phyloP scores from a whole-genome alignment of 352 stramenopile genomes.

The Synura sp. region DNA sequence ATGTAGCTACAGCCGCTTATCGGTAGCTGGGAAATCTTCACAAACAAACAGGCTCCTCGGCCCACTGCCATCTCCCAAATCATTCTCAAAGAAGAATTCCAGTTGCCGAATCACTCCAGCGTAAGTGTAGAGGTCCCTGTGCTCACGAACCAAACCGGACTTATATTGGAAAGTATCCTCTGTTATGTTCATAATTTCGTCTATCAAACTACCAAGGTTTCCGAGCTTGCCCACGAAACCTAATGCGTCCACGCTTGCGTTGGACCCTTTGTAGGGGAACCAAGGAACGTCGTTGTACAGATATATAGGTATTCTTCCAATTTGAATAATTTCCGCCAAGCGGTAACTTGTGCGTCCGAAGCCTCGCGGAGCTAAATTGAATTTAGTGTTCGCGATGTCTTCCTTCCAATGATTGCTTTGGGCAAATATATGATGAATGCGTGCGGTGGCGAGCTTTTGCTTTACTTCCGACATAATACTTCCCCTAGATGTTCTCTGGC shows the following conservation, averaged over 20 bases:
- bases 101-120: background rate
- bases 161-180: background rate
- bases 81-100: slow-evolving; percentile 21
- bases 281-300: slow-evolving; percentile 38
- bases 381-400: background rate
- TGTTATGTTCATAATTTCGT: background rate
- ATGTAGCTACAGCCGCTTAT: no score
- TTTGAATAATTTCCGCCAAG: slow-evolving; percentile 33
- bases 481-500: background rate
- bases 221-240: background rate
- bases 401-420: background rate
- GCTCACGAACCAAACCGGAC: background rate
- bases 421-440: no score
- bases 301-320: slow-evolving; percentile 8
- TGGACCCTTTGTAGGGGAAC: slow-evolving; percentile 25
- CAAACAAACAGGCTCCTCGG: no score
- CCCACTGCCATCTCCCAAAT: no score
- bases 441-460: background rate
- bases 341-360: slow-evolving; percentile 20
- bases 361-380: background rate
- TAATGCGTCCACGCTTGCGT: background rate
- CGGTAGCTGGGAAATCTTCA: no score
- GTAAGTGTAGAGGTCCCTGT: background rate
- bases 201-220: background rate
- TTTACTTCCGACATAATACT: background rate